These are phyloP conservation scores for Echeveria elegans DNA, from an alignment of 164 flowering plant species.

Conservation along the genomic window DNA sequence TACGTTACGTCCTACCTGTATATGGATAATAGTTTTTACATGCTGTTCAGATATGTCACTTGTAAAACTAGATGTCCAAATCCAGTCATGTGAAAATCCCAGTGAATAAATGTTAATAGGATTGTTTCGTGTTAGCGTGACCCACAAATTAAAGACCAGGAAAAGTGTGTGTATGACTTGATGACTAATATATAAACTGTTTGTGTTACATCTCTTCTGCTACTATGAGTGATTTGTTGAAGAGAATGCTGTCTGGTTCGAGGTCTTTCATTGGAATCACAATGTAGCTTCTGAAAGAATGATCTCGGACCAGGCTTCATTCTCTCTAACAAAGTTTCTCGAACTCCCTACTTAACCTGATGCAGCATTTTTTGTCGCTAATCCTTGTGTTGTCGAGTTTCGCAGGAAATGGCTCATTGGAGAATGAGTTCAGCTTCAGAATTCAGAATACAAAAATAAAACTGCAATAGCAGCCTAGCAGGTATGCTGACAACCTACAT, in stretches of 20 bases:
- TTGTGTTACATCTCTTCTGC: conserved; percentile 10
- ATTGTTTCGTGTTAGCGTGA: neutral
- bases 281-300: conserved; percentile 13
- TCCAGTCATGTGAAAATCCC: neutral
- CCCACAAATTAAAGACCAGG: conserved; percentile 4
- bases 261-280: conserved; percentile 21
- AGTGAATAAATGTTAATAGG: neutral
- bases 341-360: neutral
- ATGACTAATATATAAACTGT: conserved; percentile 15
- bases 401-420: neutral
- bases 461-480: neutral
- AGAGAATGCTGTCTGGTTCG: conserved; percentile 62
- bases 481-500: neutral
- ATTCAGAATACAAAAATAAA: neutral
- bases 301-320: conserved; percentile 92
- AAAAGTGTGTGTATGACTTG: conserved; percentile 24
- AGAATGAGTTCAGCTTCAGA: neutral
- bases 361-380: neutral
- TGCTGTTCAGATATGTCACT: neutral
- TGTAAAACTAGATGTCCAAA: neutral
- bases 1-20: neutral
- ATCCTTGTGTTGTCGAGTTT: neutral
- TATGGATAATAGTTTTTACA: neutral
- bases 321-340: conserved; percentile 24
- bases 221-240: conserved; percentile 24